These are phyloP conservation scores for Neurospora sp. DNA, from an alignment of 495 filamentous ascomycete genomes.

Conservation along the genomic window DNA sequence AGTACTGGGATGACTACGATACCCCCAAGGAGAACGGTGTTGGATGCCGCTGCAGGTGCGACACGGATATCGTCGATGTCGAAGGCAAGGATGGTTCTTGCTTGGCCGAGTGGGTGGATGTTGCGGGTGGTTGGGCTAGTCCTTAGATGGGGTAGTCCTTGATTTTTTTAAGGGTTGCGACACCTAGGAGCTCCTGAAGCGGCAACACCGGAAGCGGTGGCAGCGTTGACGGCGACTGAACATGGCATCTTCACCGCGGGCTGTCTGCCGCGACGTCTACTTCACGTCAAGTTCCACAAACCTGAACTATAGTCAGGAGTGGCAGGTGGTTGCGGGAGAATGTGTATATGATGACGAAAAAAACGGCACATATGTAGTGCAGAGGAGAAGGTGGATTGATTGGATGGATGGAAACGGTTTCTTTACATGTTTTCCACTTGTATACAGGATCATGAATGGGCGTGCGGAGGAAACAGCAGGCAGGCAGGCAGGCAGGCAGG, in stretches of 20 bases:
- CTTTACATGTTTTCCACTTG: background rate
- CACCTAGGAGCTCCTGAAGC: background rate
- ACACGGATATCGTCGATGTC: slow-evolving; percentile 97
- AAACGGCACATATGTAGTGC: background rate
- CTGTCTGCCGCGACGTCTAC: background rate
- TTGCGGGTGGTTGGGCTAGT: slow-evolving; percentile 86
- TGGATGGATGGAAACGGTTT: background rate
- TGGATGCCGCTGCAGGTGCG: slow-evolving; percentile 91
- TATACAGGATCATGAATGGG: background rate
- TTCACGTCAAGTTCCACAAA: background rate
- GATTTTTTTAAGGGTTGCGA: background rate
- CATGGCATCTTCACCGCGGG: background rate
- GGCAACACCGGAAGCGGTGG: background rate
- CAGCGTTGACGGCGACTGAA: background rate
- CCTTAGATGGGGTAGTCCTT: slow-evolving; percentile 56
- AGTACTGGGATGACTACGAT: slow-evolving; percentile 90
- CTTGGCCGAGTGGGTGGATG: slow-evolving; percentile 92
- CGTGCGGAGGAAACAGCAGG: background rate
- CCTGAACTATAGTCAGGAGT: background rate
- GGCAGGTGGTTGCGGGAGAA: background rate
- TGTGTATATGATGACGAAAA: background rate
- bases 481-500: background rate
- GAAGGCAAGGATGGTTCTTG: slow-evolving; percentile 96
- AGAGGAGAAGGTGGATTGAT: background rate
- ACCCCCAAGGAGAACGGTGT: slow-evolving; percentile 89